phyloP scores from a whole-genome alignment of 169 alveolate genomes.

The Plasmodium vivax region DNA sequence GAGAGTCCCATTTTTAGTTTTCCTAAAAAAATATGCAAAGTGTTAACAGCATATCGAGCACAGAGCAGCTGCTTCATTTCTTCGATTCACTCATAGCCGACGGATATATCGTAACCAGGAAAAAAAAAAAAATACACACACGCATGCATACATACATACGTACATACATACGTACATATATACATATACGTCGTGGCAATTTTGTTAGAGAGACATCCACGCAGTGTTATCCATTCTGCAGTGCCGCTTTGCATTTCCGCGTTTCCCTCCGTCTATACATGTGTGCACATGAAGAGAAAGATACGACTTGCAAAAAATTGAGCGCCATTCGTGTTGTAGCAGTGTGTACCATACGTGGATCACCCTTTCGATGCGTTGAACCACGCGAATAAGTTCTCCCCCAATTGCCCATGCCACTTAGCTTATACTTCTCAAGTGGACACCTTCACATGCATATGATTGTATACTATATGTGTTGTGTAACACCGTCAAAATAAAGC shows the following conservation, averaged over 20 bases:
- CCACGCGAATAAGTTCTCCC: background rate
- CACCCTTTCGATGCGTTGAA: background rate
- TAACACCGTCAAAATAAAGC: background rate
- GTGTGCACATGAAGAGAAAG: background rate
- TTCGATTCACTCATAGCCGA: slow-evolving; percentile 60
- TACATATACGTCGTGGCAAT: background rate
- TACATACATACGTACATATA: background rate
- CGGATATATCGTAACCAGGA: slow-evolving; percentile 48
- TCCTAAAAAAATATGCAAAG: slow-evolving; percentile 23
- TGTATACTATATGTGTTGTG: background rate
- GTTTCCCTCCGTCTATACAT: background rate
- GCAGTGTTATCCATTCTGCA: background rate
- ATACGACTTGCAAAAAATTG: background rate
- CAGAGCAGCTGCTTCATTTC: slow-evolving; percentile 31
- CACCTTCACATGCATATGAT: background rate
- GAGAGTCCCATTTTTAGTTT: background rate
- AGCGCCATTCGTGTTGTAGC: background rate
- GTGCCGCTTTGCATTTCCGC: background rate
- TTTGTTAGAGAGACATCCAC: background rate
- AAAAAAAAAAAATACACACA: background rate
- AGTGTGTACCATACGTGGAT: background rate
- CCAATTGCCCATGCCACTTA: background rate
- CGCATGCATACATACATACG: too few relatives aligned
- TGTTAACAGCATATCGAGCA: slow-evolving; percentile 18
- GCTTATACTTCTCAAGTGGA: background rate